Percentiles rank a stretch among this genome's conserved stretches.
phyloP scores from a whole-genome alignment of 768 basidiomycete genomes.

The Russula earlei region DNA sequence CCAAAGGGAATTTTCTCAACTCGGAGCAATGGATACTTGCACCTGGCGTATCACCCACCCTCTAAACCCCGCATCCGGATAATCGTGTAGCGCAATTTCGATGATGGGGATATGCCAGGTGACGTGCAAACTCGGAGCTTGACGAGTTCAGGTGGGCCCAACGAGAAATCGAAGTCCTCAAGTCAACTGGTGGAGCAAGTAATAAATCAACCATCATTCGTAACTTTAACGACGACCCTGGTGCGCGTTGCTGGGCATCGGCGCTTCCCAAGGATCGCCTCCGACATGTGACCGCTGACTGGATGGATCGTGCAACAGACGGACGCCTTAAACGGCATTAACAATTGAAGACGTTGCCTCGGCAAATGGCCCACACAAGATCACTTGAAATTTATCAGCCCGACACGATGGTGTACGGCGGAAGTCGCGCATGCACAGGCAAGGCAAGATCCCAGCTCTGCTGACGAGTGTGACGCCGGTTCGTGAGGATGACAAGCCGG shows the following conservation, averaged over 20 bases:
- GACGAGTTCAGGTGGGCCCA: not conserved
- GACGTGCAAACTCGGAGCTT: not conserved
- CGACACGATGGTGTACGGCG: not conserved
- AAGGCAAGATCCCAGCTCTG: not conserved
- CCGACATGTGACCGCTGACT: constrained; percentile 5
- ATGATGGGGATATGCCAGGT: not conserved
- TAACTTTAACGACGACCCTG: not conserved
- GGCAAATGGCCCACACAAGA: not conserved
- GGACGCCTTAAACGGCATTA: not conserved
- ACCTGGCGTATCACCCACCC: not conserved
- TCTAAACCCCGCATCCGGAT: not conserved
- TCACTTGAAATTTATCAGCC: not conserved
- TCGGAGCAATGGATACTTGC: not conserved
- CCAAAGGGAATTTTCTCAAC: too few species aligned
- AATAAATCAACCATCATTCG: not conserved
- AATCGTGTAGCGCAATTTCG: not conserved
- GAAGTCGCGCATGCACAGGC: not conserved
- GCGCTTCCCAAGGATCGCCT: not conserved
- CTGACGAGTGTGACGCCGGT: not conserved
- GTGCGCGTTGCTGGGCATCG: constrained; percentile 3
- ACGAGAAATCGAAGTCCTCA: not conserved
- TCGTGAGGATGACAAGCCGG: not conserved
- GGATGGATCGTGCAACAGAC: not conserved
- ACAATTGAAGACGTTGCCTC: not conserved
- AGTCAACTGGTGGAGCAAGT: not conserved